phyloP scores from a whole-genome alignment of 2,329 filamentous ascomycete genomes.

The Ceratocystis lukuohia region DNA sequence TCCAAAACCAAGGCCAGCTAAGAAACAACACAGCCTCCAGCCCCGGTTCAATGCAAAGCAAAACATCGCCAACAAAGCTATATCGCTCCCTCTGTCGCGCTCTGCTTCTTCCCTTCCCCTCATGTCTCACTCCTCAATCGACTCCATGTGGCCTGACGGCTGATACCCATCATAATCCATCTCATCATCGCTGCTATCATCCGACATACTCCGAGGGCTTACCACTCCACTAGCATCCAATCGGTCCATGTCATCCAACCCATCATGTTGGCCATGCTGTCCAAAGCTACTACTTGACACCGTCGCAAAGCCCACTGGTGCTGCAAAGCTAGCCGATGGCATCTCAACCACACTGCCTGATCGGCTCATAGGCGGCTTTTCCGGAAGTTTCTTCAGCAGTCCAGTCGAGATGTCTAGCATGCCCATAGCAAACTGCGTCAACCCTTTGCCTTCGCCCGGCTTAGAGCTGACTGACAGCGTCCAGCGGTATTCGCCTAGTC shows the following conservation, averaged over 20 bases:
- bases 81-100: background rate
- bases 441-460: conserved; percentile 43
- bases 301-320: conserved; percentile 25
- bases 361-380: conserved; percentile 54
- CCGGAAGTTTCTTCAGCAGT: conserved; percentile 53
- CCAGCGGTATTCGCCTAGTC: conserved; percentile 85
- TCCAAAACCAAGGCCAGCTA: no score
- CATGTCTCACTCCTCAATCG: conserved; percentile 13
- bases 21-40: no score
- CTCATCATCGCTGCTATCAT: conserved; percentile 42
- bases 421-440: conserved; percentile 61
- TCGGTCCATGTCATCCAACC: conserved; percentile 27
- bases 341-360: conserved; percentile 39
- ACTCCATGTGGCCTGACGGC: conserved; percentile 10
- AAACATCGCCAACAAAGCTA: no score
- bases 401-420: conserved; percentile 62
- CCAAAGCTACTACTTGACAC: conserved; percentile 6
- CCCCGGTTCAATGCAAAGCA: no score
- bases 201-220: conserved; percentile 37
- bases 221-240: conserved; percentile 38
- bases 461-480: conserved; percentile 77
- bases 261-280: background rate
- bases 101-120: background rate
- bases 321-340: conserved; percentile 21
- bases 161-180: conserved; percentile 34